Percentiles rank a stretch among this genome's conserved stretches.
These are phyloP conservation scores for Colletotrichum sp. DNA, from an alignment of 2,329 filamentous ascomycete species.

Conservation along the genomic window DNA sequence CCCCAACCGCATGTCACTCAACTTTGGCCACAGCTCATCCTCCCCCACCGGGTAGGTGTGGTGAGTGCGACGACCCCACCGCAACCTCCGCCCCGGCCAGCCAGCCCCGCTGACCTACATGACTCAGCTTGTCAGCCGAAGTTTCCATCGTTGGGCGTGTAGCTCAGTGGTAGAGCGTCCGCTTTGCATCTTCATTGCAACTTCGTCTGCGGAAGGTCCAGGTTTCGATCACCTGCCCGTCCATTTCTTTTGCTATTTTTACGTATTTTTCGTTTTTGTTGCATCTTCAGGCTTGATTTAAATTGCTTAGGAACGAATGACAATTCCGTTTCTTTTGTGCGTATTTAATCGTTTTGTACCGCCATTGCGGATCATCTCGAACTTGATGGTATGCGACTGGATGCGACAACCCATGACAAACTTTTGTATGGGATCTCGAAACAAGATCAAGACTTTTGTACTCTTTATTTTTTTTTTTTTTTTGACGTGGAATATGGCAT, in stretches of 20 bases:
- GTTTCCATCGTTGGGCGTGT: not conserved
- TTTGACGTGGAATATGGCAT: no score
- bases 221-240: slow-evolving; percentile 6
- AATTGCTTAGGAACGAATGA: not conserved
- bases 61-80: not conserved
- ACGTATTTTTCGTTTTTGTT: not conserved
- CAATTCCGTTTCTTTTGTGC: not conserved
- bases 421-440: not conserved
- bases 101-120: not conserved
- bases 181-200: not conserved
- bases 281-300: not conserved
- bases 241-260: not conserved
- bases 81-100: not conserved
- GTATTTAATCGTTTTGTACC: not conserved
- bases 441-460: no score
- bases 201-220: not conserved
- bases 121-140: accelerated
- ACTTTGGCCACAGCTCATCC: not conserved
- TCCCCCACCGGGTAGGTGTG: not conserved
- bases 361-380: not conserved
- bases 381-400: not conserved
- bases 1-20: not conserved
- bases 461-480: no score
- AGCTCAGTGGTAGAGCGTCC: slow-evolving; percentile 6
- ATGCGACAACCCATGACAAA: not conserved